Percentiles rank a stretch among this genome's conserved stretches.
phyloP scores from a whole-genome alignment of 176 grass and related monocot genomes.

The Eragrostis nindensis region DNA sequence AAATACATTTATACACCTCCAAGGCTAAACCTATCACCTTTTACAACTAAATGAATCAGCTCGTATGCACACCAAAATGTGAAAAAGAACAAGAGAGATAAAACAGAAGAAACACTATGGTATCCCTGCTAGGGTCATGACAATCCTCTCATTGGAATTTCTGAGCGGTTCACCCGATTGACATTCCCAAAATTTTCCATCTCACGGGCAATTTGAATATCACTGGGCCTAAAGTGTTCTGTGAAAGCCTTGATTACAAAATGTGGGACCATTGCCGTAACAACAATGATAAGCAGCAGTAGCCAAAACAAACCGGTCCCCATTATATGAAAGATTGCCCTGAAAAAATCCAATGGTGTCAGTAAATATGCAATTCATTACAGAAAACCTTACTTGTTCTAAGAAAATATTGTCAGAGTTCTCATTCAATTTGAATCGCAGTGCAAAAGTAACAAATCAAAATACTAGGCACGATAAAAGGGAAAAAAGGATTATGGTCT shows the following conservation, averaged over 20 bases:
- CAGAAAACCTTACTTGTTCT: neutral
- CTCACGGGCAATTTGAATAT: constrained; percentile 84
- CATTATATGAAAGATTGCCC: constrained; percentile 83
- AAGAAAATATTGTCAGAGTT: neutral
- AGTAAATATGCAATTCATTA: constrained; percentile 28
- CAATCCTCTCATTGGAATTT: constrained; percentile 65
- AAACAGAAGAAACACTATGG: constrained; percentile 28
- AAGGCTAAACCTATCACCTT: constrained; percentile 44
- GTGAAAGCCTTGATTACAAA: constrained; percentile 66
- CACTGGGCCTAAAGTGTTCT: constrained; percentile 58
- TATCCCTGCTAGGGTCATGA: constrained; percentile 39
- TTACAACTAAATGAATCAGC: constrained; percentile 52
- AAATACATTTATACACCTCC: constrained; percentile 35
- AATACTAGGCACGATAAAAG: neutral
- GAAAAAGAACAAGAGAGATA: neutral
- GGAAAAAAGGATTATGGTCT: neutral
- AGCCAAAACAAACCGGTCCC: constrained; percentile 70
- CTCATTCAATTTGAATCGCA: constrained; percentile 10
- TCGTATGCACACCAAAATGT: constrained; percentile 57
- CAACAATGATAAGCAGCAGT: constrained; percentile 61
- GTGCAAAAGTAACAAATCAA: neutral
- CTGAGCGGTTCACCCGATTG: constrained; percentile 40
- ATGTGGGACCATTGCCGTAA: constrained; percentile 69
- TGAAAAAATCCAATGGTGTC: constrained; percentile 33
- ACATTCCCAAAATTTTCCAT: constrained; percentile 64